Evolutionary conservation across 2,329 filamentous ascomycete genomes (phyloP).

Genomic region (Hypomyces rosellus): DNA sequence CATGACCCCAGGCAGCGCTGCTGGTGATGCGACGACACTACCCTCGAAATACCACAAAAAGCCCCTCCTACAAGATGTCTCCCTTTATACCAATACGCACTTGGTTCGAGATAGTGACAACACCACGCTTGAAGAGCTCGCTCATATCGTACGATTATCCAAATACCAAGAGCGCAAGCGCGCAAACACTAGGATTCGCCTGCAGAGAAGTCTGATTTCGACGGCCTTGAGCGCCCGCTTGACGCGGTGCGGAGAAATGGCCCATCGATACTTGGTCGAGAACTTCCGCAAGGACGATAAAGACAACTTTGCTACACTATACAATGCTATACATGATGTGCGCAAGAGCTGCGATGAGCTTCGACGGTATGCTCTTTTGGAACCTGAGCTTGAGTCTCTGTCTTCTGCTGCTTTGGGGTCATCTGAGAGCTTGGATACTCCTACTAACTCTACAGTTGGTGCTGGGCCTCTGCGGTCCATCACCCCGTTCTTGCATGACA

Average conservation of each 20-base stretch:
- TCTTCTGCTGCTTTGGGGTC: constrained; percentile 38
- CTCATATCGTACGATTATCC: constrained; percentile 69
- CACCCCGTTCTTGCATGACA: constrained; percentile 60
- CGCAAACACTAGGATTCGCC: constrained; percentile 62
- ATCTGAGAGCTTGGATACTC: constrained; percentile 45
- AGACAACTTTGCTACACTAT: constrained; percentile 66
- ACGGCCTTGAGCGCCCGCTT: constrained; percentile 69
- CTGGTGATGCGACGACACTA: constrained; percentile 5
- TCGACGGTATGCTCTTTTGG: constrained; percentile 62
- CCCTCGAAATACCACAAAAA: constrained; percentile 31
- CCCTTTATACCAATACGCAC: constrained; percentile 58
- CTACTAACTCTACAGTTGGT: constrained; percentile 35
- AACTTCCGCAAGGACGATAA: constrained; percentile 75
- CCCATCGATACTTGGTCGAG: constrained; percentile 70
- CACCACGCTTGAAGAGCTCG: constrained; percentile 69
- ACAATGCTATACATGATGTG: constrained; percentile 73
- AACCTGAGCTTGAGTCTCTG: constrained; percentile 62
- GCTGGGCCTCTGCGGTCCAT: constrained; percentile 33
- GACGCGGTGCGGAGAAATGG: constrained; percentile 66
- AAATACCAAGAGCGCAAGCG: constrained; percentile 79
- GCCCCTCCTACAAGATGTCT: constrained; percentile 59
- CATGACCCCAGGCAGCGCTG: constrained; percentile 33
- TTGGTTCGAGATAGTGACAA: constrained; percentile 55
- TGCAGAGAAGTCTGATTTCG: constrained; percentile 69
- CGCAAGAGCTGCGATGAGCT: constrained; percentile 70